A percentile compares a stretch with the other conserved stretches of the same genome.
phyloP scores from a whole-genome alignment of 768 basidiomycete species.

The Dioszegia hungarica region DNA sequence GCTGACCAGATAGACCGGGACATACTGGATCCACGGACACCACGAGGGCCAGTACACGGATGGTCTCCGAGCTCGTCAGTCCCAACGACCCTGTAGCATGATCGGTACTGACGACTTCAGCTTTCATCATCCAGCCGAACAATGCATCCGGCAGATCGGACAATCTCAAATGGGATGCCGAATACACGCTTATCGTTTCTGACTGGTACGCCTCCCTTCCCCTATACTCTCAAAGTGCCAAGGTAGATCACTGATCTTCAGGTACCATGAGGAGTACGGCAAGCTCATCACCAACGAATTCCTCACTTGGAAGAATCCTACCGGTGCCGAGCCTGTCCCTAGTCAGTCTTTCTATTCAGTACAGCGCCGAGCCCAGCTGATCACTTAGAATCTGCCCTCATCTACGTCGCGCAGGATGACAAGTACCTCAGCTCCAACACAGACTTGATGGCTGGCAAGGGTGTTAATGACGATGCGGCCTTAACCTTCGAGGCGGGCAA shows the following conservation, averaged over 20 bases:
- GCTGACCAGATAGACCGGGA: constrained; percentile 32
- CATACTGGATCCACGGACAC: constrained; percentile 50
- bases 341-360: constrained; percentile 50
- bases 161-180: constrained; percentile 70
- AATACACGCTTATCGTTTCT: constrained; percentile 75
- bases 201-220: constrained; percentile 60
- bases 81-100: background rate
- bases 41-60: constrained; percentile 74
- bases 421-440: constrained; percentile 53
- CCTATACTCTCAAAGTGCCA: background rate
- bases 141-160: constrained; percentile 51
- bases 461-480: constrained; percentile 75
- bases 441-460: constrained; percentile 48
- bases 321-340: constrained; percentile 84
- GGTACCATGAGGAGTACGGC: constrained; percentile 70
- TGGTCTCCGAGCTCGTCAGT: constrained; percentile 66
- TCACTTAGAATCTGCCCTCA: constrained; percentile 63
- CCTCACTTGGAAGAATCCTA: constrained; percentile 64
- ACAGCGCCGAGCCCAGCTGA: background rate
- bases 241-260: background rate
- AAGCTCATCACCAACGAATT: constrained; percentile 60
- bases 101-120: constrained; percentile 35
- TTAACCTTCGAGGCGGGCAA: constrained; percentile 79
- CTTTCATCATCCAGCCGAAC: constrained; percentile 64
- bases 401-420: constrained; percentile 76